Conservation (phyloP, 2,329 filamentous ascomycete species). For the Cyclaneusma minus region DNA sequence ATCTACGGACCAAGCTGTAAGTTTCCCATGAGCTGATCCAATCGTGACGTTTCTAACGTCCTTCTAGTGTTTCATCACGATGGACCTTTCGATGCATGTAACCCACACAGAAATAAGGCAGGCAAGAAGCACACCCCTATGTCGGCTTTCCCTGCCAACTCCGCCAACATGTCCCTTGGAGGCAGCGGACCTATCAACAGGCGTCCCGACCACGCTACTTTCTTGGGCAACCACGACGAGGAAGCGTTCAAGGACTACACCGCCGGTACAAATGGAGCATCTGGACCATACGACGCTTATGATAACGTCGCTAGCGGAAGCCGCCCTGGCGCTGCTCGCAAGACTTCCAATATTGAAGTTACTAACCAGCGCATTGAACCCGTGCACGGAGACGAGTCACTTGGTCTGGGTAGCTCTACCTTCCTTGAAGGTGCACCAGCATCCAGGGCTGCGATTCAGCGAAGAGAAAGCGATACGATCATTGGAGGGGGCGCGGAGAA, state of each 20-base stretch:
- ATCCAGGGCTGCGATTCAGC: slow-evolving; percentile 62
- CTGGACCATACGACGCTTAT: slow-evolving; percentile 25
- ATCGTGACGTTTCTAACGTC: slow-evolving; percentile 2
- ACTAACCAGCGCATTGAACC: slow-evolving; percentile 50
- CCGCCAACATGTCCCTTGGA: slow-evolving; percentile 80
- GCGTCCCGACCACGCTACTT: slow-evolving; percentile 70
- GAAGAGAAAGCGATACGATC: slow-evolving; percentile 53
- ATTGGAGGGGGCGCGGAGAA: slow-evolving; percentile 24
- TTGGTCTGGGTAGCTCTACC: slow-evolving; percentile 83
- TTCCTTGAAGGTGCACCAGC: slow-evolving; percentile 91
- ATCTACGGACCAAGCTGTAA: slow-evolving; percentile 85
- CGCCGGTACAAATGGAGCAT: slow-evolving; percentile 20
- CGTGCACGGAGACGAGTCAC: slow-evolving; percentile 69
- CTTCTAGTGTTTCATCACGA: slow-evolving; percentile 95
- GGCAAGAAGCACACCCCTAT: slow-evolving; percentile 76
- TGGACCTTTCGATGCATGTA: slow-evolving; percentile 91
- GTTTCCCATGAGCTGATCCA: slow-evolving; percentile 21
- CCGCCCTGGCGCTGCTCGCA: slow-evolving; percentile 12
- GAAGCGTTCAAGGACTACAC: slow-evolving; percentile 79
- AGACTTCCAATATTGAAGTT: slow-evolving; percentile 41
- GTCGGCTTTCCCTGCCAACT: slow-evolving; percentile 89
- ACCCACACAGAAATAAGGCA: slow-evolving; percentile 82
- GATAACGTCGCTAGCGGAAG: slow-evolving; percentile 24
- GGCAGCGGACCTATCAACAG: slow-evolving; percentile 73
- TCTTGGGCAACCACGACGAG: slow-evolving; percentile 65